Evolutionary conservation across 1,139 yeast species (phyloP).

Genomic region (Saccharomyces hybrid): DNA sequence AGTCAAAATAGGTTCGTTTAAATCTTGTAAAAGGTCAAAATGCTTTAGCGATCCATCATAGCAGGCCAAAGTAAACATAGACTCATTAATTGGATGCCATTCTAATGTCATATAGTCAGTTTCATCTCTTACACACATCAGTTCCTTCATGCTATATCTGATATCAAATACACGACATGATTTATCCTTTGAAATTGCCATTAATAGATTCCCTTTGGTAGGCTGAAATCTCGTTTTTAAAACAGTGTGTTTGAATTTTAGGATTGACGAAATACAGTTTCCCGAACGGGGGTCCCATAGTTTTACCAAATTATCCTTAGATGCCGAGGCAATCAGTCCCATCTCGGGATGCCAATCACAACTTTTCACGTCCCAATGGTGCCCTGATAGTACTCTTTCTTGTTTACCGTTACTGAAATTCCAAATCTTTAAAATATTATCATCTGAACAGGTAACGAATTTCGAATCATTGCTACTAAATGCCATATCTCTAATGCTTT

Average conservation of each 20-base stretch:
- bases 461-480: conserved; percentile 87
- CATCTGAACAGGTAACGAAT: conserved; percentile 89
- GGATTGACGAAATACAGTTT: conserved; percentile 66
- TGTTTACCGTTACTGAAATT: conserved; percentile 84
- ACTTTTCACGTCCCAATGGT: conserved; percentile 97
- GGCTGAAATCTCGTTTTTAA: conserved; percentile 73
- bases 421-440: conserved; percentile 84
- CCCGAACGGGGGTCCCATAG: conserved; percentile 92
- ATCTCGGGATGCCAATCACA: conserved; percentile 94
- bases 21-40: conserved; percentile 51
- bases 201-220: conserved; percentile 49
- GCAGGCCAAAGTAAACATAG: conserved; percentile 75
- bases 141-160: conserved; percentile 65
- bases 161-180: conserved; percentile 84
- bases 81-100: conserved; percentile 89
- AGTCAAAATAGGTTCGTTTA: conserved; percentile 47
- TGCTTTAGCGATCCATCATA: conserved; percentile 83
- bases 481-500: conserved; percentile 77
- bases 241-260: conserved; percentile 91
- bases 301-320: conserved; percentile 87
- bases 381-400: conserved; percentile 76
- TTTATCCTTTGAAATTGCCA: conserved; percentile 82
- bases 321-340: conserved; percentile 80
- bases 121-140: conserved; percentile 67
- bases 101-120: conserved; percentile 78